Conservation (phyloP, 2,329 filamentous ascomycete species). For the Cercospora sojina region DNA sequence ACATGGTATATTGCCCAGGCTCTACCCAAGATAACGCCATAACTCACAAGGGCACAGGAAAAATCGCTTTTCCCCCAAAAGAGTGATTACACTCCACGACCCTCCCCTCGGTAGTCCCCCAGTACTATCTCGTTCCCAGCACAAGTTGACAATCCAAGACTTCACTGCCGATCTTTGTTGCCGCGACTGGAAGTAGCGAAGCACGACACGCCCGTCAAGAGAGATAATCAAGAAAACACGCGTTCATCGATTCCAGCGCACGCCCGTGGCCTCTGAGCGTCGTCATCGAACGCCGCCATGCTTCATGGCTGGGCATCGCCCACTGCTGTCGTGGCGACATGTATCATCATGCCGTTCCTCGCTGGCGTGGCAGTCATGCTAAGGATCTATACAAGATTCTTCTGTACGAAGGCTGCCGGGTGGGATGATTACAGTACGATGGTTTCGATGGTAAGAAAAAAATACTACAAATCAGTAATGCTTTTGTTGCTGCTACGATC, state of each 20-base stretch:
- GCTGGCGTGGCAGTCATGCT: conserved; percentile 21
- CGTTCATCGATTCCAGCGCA: background rate
- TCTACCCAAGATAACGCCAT: background rate
- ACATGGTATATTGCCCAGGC: background rate
- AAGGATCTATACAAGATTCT: conserved; percentile 25
- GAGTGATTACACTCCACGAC: background rate
- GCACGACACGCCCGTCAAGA: background rate
- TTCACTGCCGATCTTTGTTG: background rate
- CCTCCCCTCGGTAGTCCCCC: background rate
- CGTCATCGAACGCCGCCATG: background rate
- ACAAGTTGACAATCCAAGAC: background rate
- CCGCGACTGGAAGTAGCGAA: background rate
- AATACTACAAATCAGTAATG: background rate
- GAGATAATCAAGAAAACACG: background rate
- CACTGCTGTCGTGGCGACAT: conserved; percentile 5
- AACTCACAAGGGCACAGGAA: background rate
- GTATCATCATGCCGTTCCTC: conserved; percentile 17
- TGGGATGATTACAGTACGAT: conserved; percentile 25
- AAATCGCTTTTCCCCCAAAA: background rate
- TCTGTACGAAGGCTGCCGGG: conserved; percentile 22
- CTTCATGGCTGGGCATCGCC: conserved; percentile 18
- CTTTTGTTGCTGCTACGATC: background rate
- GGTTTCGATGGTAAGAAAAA: conserved; percentile 18
- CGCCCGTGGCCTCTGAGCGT: background rate
- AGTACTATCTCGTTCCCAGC: background rate